Evolutionary conservation across 257 asterid species (phyloP).

Genomic region (Solanum sejunctum): DNA sequence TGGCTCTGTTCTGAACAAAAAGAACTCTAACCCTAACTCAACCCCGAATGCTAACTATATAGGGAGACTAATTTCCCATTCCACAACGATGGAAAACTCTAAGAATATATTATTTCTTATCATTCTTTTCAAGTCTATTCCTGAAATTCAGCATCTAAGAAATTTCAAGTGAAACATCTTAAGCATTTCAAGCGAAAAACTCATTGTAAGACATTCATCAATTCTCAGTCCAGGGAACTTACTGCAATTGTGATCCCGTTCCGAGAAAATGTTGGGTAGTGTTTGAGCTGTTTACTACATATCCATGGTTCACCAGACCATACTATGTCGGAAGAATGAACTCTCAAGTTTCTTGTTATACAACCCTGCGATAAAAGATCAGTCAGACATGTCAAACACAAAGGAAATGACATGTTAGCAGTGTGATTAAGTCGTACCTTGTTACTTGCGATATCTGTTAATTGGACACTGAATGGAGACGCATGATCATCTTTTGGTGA

Average conservation of each 20-base stretch:
- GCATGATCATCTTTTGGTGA: conserved; percentile 47
- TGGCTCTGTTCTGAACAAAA: background rate
- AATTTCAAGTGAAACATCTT: background rate
- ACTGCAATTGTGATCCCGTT: conserved; percentile 77
- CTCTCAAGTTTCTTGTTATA: conserved; percentile 48
- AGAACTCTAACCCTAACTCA: background rate
- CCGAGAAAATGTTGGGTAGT: conserved; percentile 71
- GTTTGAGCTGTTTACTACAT: conserved; percentile 90
- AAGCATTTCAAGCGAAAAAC: background rate
- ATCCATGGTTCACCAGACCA: conserved; percentile 92
- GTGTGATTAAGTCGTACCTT: conserved; percentile 29
- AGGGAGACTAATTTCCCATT: background rate
- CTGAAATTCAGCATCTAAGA: background rate
- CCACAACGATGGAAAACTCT: background rate
- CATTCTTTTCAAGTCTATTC: background rate
- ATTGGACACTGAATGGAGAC: conserved; percentile 34
- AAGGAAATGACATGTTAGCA: background rate
- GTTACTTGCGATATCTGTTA: conserved; percentile 37
- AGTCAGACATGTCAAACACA: conserved; percentile 1
- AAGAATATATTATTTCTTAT: background rate
- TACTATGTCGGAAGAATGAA: conserved; percentile 53
- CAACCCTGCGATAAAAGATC: conserved; percentile 39
- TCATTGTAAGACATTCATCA: background rate
- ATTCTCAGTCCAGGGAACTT: conserved; percentile 15
- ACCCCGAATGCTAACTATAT: background rate